phyloP scores from a whole-genome alignment of 2,329 filamentous ascomycete species.

The Penicillium thymicola region DNA sequence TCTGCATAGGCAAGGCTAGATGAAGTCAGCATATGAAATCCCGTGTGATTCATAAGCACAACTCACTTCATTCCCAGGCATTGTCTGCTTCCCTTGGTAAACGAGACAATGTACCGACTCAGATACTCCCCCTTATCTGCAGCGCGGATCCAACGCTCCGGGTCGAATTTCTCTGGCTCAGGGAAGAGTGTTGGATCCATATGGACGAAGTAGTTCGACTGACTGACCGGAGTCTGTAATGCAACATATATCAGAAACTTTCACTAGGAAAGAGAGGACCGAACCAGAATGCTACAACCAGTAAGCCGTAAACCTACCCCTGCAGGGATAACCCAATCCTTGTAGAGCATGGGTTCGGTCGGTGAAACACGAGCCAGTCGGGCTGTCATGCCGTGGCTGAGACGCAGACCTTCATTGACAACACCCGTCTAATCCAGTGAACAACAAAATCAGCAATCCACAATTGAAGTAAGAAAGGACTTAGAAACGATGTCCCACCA shows the following conservation, averaged over 20 bases:
- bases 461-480: not conserved
- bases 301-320: slow-evolving; percentile 13
- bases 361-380: slow-evolving; percentile 20
- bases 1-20: slow-evolving; percentile 23
- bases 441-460: not conserved
- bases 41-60: not conserved
- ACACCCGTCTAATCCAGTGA: slow-evolving; percentile 15
- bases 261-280: not conserved
- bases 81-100: slow-evolving; percentile 23
- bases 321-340: slow-evolving; percentile 21
- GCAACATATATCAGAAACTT: not conserved
- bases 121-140: slow-evolving; percentile 15
- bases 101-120: slow-evolving; percentile 20
- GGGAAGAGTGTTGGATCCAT: slow-evolving; percentile 23
- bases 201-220: slow-evolving; percentile 25
- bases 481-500: slow-evolving; percentile 22
- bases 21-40: not conserved
- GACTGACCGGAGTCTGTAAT: slow-evolving; percentile 22
- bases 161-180: slow-evolving; percentile 18
- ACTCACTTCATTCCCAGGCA: slow-evolving; percentile 25
- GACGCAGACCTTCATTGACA: slow-evolving; percentile 21
- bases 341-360: slow-evolving; percentile 15
- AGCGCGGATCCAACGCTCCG: slow-evolving; percentile 19
- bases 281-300: too few species aligned
- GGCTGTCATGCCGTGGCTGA: slow-evolving; percentile 22